These are phyloP conservation scores for Sarocladium strictum DNA, from an alignment of 2,329 filamentous ascomycete genomes.

Conservation along the genomic window DNA sequence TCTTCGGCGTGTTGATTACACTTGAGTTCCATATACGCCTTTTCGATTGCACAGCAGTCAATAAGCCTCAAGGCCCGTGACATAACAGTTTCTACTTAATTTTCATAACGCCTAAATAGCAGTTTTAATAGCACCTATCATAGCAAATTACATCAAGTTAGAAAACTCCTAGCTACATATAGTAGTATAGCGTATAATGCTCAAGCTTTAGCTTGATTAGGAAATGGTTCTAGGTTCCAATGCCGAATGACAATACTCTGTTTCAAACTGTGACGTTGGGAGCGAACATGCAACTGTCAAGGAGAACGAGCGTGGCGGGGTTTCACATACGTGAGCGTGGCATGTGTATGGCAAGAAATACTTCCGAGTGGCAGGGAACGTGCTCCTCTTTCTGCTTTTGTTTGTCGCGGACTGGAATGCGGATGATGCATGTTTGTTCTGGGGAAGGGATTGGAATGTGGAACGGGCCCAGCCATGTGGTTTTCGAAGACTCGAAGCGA, in stretches of 20 bases:
- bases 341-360: neutral
- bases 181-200: too few species aligned
- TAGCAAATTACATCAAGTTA: too few species aligned
- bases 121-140: too few species aligned
- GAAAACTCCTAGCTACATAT: too few species aligned
- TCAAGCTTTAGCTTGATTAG: too few species aligned
- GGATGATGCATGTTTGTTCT: neutral
- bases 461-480: neutral
- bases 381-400: neutral
- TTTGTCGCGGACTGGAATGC: conserved; percentile 1
- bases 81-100: too few species aligned
- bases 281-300: neutral
- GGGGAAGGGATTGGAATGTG: neutral
- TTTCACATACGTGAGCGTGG: conserved; percentile 1
- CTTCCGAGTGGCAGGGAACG: conserved; percentile 3
- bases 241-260: too few species aligned
- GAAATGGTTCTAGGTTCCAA: too few species aligned
- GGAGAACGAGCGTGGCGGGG: neutral
- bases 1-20: too few species aligned
- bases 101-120: too few species aligned
- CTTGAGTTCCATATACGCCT: too few species aligned
- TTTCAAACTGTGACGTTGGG: neutral
- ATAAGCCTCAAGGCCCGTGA: neutral
- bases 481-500: neutral
- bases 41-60: neutral